Evolutionary conservation across 1,284 basidiomycete species (phyloP).

Genomic region (Trichosporon asahii): DNA sequence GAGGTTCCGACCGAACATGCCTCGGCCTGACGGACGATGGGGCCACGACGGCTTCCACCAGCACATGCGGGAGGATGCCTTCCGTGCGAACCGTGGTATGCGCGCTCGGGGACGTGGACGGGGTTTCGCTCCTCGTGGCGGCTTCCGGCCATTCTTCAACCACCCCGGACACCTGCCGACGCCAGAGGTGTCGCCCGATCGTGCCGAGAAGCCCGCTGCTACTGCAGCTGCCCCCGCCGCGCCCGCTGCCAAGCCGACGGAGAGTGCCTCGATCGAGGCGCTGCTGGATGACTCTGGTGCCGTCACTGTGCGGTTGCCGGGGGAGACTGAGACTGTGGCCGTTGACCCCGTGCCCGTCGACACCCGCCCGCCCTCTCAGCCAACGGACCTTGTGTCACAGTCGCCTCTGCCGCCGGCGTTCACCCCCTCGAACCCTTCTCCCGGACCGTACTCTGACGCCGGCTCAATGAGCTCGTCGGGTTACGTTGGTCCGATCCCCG

Average conservation of each 20-base stretch:
- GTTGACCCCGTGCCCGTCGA: constrained; percentile 8
- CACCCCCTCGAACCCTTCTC: constrained; percentile 22
- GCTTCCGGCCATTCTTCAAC: constrained; percentile 8
- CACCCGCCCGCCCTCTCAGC: constrained; percentile 15
- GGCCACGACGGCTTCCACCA: constrained; percentile 46
- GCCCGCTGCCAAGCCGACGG: constrained; percentile 9
- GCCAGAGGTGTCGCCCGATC: constrained; percentile 24
- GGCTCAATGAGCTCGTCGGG: constrained; percentile 31
- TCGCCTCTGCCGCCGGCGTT: constrained; percentile 21
- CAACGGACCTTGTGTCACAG: constrained; percentile 7
- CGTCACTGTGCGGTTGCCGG: constrained; percentile 39
- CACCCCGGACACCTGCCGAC: constrained; percentile 19
- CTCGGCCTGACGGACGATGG: constrained; percentile 28
- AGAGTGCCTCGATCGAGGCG: constrained; percentile 26
- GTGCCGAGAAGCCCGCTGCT: constrained; percentile 2
- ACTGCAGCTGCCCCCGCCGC: not conserved
- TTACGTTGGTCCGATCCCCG: constrained; percentile 15
- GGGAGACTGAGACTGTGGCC: constrained; percentile 15
- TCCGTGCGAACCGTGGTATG: constrained; percentile 15
- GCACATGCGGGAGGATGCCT: constrained; percentile 15
- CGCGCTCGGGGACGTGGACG: constrained; percentile 23
- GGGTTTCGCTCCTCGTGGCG: constrained; percentile 14
- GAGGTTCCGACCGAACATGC: constrained; percentile 18
- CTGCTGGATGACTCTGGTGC: constrained; percentile 31
- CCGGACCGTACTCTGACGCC: constrained; percentile 30